Evolutionary conservation across 345 rosid species (phyloP), one percentile per base, ranked within the genome.

Genomic region (Hibiscus mutabilis): DNA sequence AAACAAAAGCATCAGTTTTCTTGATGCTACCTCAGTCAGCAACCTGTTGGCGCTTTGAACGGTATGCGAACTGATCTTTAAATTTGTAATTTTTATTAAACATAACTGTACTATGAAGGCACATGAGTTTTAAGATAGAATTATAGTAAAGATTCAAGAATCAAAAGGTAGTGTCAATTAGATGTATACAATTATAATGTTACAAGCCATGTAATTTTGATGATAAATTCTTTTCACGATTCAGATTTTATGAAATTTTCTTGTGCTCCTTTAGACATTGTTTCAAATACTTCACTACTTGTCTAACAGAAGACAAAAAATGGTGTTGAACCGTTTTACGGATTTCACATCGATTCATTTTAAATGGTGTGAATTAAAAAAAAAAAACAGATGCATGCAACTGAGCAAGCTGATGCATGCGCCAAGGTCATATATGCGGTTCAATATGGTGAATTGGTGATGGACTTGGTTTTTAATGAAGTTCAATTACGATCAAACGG

Each of bases 31-130:
- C 46, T 29, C 13, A 13, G 5, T 6, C 62, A 14, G 31, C 60
- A 70, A 9, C 12, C 3, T 6, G 40, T 3, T 5, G 19, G 51
- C 35, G 62, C 33, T 14, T 7, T 15, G 19, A 24, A 29, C 16
- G 12, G 63, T 49, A 24, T 18, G 40, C 6, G 11, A 60, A 3
- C 76, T 5, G 18, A 68, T 51, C 21, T 59, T 46, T n/a, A 18
- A 18, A 22, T 19, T 29, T 56, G 49, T 61, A 63, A 55, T 58
- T 60, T 22, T 27, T 42, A 71, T 60, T 25, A 14, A 37, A 12
- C 40, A 40, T 22, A 64, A 60, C 33, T 64, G 67, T 57, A 57
- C 60, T 55, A 47, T 47, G 15, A 42, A 65, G 24, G 42, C 73
- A 40, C 6, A 1, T 2, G 51, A 53, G 51, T 19, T 40, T 6